Evolutionary conservation across 441 rosid species (phyloP), one percentile per base, ranked within the genome.

Genomic region (Erodium texanum): DNA sequence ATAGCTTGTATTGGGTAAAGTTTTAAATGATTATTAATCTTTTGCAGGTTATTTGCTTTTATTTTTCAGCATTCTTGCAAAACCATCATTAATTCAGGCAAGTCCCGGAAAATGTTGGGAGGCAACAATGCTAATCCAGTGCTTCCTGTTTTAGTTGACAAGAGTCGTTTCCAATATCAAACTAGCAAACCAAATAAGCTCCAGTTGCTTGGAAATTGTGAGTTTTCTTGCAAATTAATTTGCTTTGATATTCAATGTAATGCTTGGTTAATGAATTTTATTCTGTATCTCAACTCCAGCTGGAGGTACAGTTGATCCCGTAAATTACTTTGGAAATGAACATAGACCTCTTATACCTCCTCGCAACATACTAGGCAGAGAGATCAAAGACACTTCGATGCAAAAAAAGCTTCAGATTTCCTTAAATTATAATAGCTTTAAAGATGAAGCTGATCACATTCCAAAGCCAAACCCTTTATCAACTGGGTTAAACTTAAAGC

Each of bases 401-500:
- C 94, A 79, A 70, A 86, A 84, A 75, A 86, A 84, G 76, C 79
- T 85, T 59, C 90, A 86, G 70, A 81, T 83, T 63, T 86, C 97
- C 70, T 80, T 84, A 77, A 84, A 84, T 61, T 77, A 81, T 69
- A n/a, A n/a, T n/a, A n/a, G n/a, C n/a, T n/a, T n/a, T n/a, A 80
- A 79, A 70, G 87, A 90, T 63, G 88, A 86, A 73, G 87, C 77
- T 24, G 91, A 79, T 22, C 78, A n/a, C n/a, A n/a, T 80, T 65
- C 85, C 78, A 11, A 78, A 80, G 61, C 82, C 84, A n/a, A 86
- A 83, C 71, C 66, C 82, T 19, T 88, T 90, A 19, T 90, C 95
- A 56, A 90, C 97, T 58, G 95, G 97, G 48, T 73, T 90, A 75
- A n/a, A n/a, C n/a, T n/a, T n/a, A n/a, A 82, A 87, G 73, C 79